Base-by-base conservation (phyloP, 2,329 filamentous ascomycete species). In the Tympanopsis confertula region DNA sequence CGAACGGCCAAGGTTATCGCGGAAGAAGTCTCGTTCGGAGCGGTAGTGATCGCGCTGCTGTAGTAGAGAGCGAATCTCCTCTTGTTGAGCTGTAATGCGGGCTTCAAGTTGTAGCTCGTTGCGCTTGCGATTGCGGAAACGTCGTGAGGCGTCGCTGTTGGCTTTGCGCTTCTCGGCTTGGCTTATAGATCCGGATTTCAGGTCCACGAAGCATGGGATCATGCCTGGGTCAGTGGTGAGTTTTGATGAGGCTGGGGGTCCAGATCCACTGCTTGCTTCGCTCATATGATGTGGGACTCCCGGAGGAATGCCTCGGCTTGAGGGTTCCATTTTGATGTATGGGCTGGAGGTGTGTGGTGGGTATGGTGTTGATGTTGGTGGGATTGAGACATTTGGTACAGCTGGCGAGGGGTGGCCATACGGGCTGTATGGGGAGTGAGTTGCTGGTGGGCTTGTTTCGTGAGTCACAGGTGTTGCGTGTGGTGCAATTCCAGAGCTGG, bases 131-230 rank as follows among this genome's bases (percentile, higher is more conserved):
- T 61, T 56, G 24, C 59, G 56, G 41, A 62, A 62, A 17, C 59
- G 45, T 35, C 57, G 49, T 2, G 59, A 62, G 2, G 59, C 59
- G 38, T 57, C 53, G 37, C 59, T 62, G 46, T 63, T 63, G 3
- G 59, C 59, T 42, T 56, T 57, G 5, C 59, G 53, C 42, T 61
- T 62, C 41, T 60, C 57, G 2, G 57, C 56, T 39, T 62, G 58
- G 35, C 51, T 59, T 18, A 52, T 51, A 2, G 59, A 62, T 4
- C 58, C 59, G 3, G 59, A 61, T 35, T 62, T 61, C 26, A 56
- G 39, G 37, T 63, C 59, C 35, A 61, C 37, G 5, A 55, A 48
- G 14, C 58, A 54, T 4, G 55, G 57, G 36, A 62, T 60, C 46
- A 58, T 51, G 18, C 49, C 50, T 13, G 45, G 39, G 5, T 42